phyloP scores from a whole-genome alignment of 345 rosid species.

The Acer campestre region DNA sequence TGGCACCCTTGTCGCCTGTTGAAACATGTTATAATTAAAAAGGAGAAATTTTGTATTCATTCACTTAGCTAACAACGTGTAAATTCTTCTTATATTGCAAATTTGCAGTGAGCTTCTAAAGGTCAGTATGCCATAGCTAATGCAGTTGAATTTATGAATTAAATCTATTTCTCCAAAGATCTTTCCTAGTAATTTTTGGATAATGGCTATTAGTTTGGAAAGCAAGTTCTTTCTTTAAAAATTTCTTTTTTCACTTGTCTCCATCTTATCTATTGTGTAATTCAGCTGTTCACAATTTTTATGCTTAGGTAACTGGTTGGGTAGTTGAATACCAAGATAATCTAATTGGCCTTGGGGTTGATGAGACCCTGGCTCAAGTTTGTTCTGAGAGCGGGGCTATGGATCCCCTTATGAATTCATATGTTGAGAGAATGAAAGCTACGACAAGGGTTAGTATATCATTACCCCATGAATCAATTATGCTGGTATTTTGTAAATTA shows the following conservation, averaged over 20 bases:
- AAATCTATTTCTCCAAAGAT: background rate
- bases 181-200: background rate
- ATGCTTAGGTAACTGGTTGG: constrained; percentile 94
- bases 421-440: constrained; percentile 99
- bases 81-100: background rate
- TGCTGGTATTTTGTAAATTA: background rate
- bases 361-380: constrained; percentile 98
- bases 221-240: background rate
- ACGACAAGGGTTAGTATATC: constrained; percentile 72
- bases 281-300: constrained; percentile 28
- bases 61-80: background rate
- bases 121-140: background rate
- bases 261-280: constrained; percentile 14
- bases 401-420: constrained; percentile 99
- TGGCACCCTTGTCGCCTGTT: background rate
- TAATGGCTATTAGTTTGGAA: background rate
- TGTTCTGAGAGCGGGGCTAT: constrained; percentile 99
- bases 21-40: background rate
- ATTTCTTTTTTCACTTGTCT: constrained; percentile 4
- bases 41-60: background rate
- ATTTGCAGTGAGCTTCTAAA: background rate
- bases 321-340: constrained; percentile 98
- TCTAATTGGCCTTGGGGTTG: constrained; percentile 97
- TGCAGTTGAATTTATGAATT: background rate
- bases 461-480: background rate